Evolutionary conservation across 345 rosid species (phyloP), one percentile per base, ranked within the genome.

Genomic region (Eucalyptus pumila): DNA sequence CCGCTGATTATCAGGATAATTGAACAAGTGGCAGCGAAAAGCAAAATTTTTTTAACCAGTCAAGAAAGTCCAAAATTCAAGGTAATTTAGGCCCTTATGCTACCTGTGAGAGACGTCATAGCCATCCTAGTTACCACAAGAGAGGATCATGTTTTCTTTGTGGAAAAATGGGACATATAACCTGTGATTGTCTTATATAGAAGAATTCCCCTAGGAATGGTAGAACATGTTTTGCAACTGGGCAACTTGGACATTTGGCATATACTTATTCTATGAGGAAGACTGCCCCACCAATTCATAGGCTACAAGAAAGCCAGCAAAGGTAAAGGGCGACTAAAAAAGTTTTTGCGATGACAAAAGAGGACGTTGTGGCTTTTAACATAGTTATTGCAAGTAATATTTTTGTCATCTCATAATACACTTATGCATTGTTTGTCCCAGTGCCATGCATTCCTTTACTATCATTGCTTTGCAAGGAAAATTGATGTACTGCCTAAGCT

Each of bases 251-350:
- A 4, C 27, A 23, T 24, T 24, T 23, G 3, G 26, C 12, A 56
- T 56, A 21, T 56, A 4, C 5, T 56, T 56, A 9, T 56, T 23
- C 12, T 56, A 56, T 9, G 60, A 56, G 60, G 12, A 56, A 56
- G 27, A 56, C 0, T 23, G 5, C 5, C 26, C 3, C 27, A 0
- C 27, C 1, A 56, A 0, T 24, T 56, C 6, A 2, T 56, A 23
- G 27, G 27, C 27, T 0, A 21, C 60, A 21, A 56, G 27, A 24
- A 56, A 56, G 11, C 27, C 1, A 54, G 5, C 1, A 56, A 56
- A 56, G 60, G 12, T 0, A 56, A 56, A 56, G 1, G 60, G 23
- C 1, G 12, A 56, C 1, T 4, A 1, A 0, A 24, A 56, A 56
- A 56, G 6, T 23, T 9, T 56, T 23, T 4, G 6, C 3, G 1